Evolutionary conservation across 2,329 filamentous ascomycete genomes (phyloP).

Genomic region (Epichloe gansuensis): DNA sequence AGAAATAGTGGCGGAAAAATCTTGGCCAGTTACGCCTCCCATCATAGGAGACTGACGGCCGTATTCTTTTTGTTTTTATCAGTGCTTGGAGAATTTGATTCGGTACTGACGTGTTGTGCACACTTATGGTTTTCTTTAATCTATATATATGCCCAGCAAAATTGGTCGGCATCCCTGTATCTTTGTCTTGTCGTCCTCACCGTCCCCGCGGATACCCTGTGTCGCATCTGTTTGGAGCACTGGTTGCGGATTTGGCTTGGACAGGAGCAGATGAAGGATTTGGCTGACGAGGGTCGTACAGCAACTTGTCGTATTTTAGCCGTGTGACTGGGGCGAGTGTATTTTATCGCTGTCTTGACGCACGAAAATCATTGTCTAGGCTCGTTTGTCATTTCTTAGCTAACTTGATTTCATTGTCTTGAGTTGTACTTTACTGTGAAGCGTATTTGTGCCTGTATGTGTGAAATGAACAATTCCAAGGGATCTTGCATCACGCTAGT

Average conservation of each 20-base stretch:
- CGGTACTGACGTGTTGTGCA: conserved; percentile 7
- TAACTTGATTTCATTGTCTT: conserved; percentile 26
- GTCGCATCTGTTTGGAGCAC: conserved; percentile 19
- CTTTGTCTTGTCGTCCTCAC: conserved; percentile 12
- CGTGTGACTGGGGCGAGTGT: conserved; percentile 20
- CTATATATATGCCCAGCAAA: conserved; percentile 9
- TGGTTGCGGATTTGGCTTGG: conserved; percentile 20
- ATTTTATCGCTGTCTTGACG: conserved; percentile 20
- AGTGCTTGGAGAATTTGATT: neutral
- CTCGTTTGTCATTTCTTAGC: conserved; percentile 26
- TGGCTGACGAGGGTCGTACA: conserved; percentile 17
- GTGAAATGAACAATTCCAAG: neutral
- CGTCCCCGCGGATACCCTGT: conserved; percentile 18
- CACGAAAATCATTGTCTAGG: conserved; percentile 17
- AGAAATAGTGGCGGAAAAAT: neutral
- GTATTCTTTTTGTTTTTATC: conserved; percentile 9
- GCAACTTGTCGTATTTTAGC: conserved; percentile 30
- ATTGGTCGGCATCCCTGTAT: conserved; percentile 7
- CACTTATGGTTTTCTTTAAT: conserved; percentile 11
- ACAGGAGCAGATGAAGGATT: conserved; percentile 21
- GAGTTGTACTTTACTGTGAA: conserved; percentile 6
- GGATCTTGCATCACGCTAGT: no score
- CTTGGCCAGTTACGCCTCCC: neutral
- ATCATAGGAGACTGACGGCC: neutral
- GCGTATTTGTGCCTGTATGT: conserved; percentile 3